phyloP scores from a whole-genome alignment of 805 yeast genomes.

The Candida hungchunana region DNA sequence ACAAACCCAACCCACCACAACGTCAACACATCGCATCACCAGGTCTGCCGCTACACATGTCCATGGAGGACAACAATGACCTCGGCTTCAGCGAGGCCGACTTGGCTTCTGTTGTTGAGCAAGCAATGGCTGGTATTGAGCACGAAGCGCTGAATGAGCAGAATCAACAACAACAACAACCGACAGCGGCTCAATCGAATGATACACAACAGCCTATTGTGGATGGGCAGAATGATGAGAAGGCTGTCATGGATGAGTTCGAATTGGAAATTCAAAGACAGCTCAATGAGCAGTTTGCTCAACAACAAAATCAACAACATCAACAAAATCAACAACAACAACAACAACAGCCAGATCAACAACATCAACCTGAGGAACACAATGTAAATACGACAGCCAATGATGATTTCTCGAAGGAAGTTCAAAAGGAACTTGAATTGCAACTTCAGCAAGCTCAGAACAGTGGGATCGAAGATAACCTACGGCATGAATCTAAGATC shows the following conservation, averaged over 20 bases:
- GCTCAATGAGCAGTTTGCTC: slow-evolving; percentile 14
- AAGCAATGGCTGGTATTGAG: slow-evolving; percentile 31
- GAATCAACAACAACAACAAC: slow-evolving; percentile 6
- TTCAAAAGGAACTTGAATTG: slow-evolving; percentile 23
- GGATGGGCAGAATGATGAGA: slow-evolving; percentile 1
- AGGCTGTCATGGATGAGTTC: slow-evolving; percentile 17
- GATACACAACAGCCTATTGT: not conserved
- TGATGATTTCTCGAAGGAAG: slow-evolving; percentile 27
- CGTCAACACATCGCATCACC: not conserved
- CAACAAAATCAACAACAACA: slow-evolving; percentile 3
- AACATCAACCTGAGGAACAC: not conserved
- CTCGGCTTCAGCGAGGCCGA: slow-evolving; percentile 27
- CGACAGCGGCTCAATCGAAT: not conserved
- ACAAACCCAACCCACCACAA: slow-evolving; percentile 2
- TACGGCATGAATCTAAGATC: not conserved
- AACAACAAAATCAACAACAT: slow-evolving; percentile 5
- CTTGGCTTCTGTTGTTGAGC: slow-evolving; percentile 36
- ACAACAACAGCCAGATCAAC: slow-evolving; percentile 1
- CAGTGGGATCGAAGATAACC: not conserved
- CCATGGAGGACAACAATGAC: slow-evolving; percentile 4
- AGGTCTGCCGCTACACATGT: not conserved
- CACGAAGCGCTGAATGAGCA: slow-evolving; percentile 6
- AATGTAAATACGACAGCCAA: slow-evolving; percentile 4
- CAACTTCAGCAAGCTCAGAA: slow-evolving; percentile 15
- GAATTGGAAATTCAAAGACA: slow-evolving; percentile 25